Percentiles rank a stretch among this genome's conserved stretches.
These are phyloP conservation scores for Ascochyta viciae-villosae DNA, from an alignment of 2,329 filamentous ascomycete genomes.

Conservation along the genomic window DNA sequence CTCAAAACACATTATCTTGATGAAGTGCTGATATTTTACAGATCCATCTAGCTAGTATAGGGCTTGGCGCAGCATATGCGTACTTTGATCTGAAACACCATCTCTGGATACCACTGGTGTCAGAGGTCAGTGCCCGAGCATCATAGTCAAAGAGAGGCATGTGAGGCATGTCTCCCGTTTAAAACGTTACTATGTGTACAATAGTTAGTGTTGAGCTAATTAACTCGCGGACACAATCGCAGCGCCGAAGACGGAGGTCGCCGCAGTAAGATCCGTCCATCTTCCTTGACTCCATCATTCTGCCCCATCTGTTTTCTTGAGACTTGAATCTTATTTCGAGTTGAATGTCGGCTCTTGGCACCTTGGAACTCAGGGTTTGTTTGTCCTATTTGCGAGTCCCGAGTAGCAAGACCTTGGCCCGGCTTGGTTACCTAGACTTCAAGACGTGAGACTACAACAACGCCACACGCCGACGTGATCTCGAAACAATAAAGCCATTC, in stretches of 20 bases:
- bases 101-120: constrained; percentile 22
- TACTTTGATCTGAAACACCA: constrained; percentile 23
- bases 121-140: constrained; percentile 4
- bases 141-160: not conserved
- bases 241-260: not conserved
- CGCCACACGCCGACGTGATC: constrained; percentile 13
- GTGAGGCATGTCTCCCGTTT: not conserved
- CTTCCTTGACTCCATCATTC: not conserved
- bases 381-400: not conserved
- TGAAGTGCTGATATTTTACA: constrained; percentile 7
- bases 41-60: constrained; percentile 15
- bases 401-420: constrained; percentile 5
- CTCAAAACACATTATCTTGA: not conserved
- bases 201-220: not conserved
- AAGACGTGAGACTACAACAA: constrained; percentile 9
- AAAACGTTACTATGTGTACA: not conserved
- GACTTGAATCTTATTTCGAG: not conserved
- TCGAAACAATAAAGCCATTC: not conserved
- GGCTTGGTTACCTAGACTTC: constrained; percentile 1
- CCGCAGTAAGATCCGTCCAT: not conserved
- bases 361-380: not conserved
- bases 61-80: constrained; percentile 20
- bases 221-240: not conserved
- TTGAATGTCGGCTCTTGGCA: constrained; percentile 6
- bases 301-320: not conserved